Conservation (phyloP, 768 basidiomycete genomes). For the Termitomyces eurrhizus region DNA sequence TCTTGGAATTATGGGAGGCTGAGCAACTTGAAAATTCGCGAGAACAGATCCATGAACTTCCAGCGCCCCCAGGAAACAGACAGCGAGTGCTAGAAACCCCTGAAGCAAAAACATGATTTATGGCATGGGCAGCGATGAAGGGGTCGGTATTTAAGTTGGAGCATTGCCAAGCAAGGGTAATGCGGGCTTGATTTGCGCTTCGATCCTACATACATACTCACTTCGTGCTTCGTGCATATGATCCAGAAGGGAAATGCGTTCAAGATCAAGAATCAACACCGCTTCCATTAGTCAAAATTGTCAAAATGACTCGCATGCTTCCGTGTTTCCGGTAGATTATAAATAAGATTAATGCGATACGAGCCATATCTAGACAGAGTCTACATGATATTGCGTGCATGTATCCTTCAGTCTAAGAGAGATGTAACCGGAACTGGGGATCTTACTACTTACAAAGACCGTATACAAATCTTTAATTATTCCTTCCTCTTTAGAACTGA, state of each 20-base stretch:
- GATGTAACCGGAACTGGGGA: slow-evolving; percentile 6
- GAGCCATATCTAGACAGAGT: slow-evolving; percentile 7
- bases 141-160: neutral
- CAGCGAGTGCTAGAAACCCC: slow-evolving; percentile 11
- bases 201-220: neutral
- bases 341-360: slow-evolving; percentile 5
- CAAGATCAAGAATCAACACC: neutral
- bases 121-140: neutral
- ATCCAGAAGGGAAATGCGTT: neutral
- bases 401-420: slow-evolving; percentile 2
- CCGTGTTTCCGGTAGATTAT: slow-evolving; percentile 3
- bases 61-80: slow-evolving; percentile 14
- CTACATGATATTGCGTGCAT: slow-evolving; percentile 5
- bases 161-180: slow-evolving; percentile 1
- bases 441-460: slow-evolving; percentile 6
- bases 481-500: slow-evolving; percentile 43
- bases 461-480: neutral
- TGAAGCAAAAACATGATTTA: slow-evolving; percentile 16
- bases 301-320: slow-evolving; percentile 9
- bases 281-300: neutral
- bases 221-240: neutral
- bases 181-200: neutral
- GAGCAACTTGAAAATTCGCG: slow-evolving; percentile 64
- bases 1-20: slow-evolving; percentile 69
- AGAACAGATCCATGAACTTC: slow-evolving; percentile 44